Conservation (phyloP, 768 basidiomycete species). For the Psilocybe azurescens region DNA sequence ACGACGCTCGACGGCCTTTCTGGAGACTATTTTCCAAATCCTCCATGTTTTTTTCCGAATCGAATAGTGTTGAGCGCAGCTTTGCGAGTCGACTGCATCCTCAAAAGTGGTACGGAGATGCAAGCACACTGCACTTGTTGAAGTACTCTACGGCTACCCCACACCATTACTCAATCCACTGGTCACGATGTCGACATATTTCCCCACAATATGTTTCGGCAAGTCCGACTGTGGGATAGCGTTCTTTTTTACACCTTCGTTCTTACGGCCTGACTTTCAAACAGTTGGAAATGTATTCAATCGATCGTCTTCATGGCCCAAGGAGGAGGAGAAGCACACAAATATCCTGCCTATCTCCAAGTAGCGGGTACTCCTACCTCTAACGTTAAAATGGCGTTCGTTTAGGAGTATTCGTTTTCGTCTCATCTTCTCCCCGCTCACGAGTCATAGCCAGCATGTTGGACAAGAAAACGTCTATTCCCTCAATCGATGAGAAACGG, state of each 20-base stretch:
- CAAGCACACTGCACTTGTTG: too few relatives aligned
- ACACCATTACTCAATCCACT: neutral
- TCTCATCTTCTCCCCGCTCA: neutral
- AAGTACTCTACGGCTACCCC: neutral
- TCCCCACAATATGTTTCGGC: slow-evolving; percentile 10
- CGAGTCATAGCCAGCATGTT: slow-evolving; percentile 21
- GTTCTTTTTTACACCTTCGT: neutral
- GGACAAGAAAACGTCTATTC: slow-evolving; percentile 19
- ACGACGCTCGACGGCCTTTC: too few relatives aligned
- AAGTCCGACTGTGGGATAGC: neutral
- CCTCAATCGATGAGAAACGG: slow-evolving; percentile 26
- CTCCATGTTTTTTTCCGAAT: too few relatives aligned
- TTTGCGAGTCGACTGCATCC: too few relatives aligned
- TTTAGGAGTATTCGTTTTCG: neutral
- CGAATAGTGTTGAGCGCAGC: too few relatives aligned
- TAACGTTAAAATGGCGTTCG: neutral
- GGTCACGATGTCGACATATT: neutral
- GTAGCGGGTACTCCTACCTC: neutral
- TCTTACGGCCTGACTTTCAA: neutral
- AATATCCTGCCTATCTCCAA: slow-evolving; percentile 13
- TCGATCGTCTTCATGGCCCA: neutral
- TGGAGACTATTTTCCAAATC: too few relatives aligned
- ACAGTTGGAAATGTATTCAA: neutral
- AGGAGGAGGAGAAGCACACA: neutral
- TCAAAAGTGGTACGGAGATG: too few relatives aligned